Percentiles rank a stretch among this genome's conserved stretches.
Evolutionary conservation across 169 alveolate genomes (phyloP).

Genomic region (Hepatocystis sp.): DNA sequence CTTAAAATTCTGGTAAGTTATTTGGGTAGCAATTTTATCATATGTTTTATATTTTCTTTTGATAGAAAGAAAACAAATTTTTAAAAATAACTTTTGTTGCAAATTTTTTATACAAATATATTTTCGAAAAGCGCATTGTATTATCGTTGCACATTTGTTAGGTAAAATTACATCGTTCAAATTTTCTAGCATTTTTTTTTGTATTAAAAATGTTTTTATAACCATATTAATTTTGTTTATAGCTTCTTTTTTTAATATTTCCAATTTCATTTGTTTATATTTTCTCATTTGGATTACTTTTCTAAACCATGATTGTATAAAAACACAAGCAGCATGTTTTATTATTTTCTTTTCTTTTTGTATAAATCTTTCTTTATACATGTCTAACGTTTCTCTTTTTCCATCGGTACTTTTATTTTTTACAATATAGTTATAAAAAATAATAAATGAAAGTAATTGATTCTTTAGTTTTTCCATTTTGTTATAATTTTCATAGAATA

Average conservation of each 20-base stretch:
- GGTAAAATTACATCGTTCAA: slow-evolving; percentile 52
- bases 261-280: slow-evolving; percentile 38
- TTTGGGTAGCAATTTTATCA: slow-evolving; percentile 26
- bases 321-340: slow-evolving; percentile 68
- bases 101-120: slow-evolving; percentile 29
- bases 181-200: slow-evolving; percentile 34
- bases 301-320: slow-evolving; percentile 73
- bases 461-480: slow-evolving; percentile 54
- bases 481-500: slow-evolving; percentile 7
- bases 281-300: slow-evolving; percentile 71
- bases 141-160: slow-evolving; percentile 44
- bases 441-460: slow-evolving; percentile 40
- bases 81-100: slow-evolving; percentile 53
- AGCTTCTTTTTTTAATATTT: slow-evolving; percentile 32
- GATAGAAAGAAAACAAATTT: slow-evolving; percentile 71
- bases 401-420: slow-evolving; percentile 35
- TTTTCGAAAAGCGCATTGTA: slow-evolving; percentile 65
- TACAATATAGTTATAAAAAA: slow-evolving; percentile 52
- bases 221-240: slow-evolving; percentile 32
- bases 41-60: slow-evolving; percentile 58
- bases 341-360: slow-evolving; percentile 52
- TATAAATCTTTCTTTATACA: slow-evolving; percentile 47
- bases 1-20: slow-evolving; percentile 63
- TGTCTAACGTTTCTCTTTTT: slow-evolving; percentile 58
- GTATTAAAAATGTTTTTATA: slow-evolving; percentile 43